A percentile compares a stretch with the other conserved stretches of the same genome.
phyloP scores from a whole-genome alignment of 2,329 filamentous ascomycete species.

The Monilinia polystroma region DNA sequence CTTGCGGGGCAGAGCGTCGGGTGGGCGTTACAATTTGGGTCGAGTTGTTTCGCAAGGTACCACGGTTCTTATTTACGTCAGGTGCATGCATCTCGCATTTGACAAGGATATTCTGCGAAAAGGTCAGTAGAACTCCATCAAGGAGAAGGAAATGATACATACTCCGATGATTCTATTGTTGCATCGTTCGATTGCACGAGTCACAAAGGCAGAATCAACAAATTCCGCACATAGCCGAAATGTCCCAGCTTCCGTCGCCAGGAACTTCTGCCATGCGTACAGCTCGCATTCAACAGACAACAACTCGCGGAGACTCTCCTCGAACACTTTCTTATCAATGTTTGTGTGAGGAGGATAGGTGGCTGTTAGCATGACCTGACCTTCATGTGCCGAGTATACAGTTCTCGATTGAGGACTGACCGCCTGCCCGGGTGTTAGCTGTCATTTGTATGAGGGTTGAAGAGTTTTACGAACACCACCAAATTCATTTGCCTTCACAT shows the following conservation, averaged over 20 bases:
- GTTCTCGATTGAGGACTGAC: slow-evolving; percentile 28
- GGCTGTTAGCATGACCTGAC: slow-evolving; percentile 54
- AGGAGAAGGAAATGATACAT: not conserved
- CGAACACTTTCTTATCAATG: slow-evolving; percentile 38
- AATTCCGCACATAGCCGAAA: slow-evolving; percentile 55
- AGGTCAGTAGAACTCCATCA: not conserved
- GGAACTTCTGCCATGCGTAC: slow-evolving; percentile 50
- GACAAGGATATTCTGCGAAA: slow-evolving; percentile 23
- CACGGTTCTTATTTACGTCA: slow-evolving; percentile 21
- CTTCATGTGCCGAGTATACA: slow-evolving; percentile 50
- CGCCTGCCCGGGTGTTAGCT: slow-evolving; percentile 37
- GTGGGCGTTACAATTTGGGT: slow-evolving; percentile 23
- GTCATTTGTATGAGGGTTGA: not conserved
- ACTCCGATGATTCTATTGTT: slow-evolving; percentile 40
- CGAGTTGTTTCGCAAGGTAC: slow-evolving; percentile 2
- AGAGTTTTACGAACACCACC: slow-evolving; percentile 26
- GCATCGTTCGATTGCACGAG: slow-evolving; percentile 44
- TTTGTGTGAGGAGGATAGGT: slow-evolving; percentile 37
- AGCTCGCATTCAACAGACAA: slow-evolving; percentile 52
- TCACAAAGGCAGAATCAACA: slow-evolving; percentile 49
- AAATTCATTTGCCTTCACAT: slow-evolving; percentile 31
- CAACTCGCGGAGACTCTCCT: slow-evolving; percentile 45
- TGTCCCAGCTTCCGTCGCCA: slow-evolving; percentile 44
- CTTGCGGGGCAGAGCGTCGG: slow-evolving; percentile 17
- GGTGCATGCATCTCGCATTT: slow-evolving; percentile 25